Evolutionary conservation across 495 filamentous ascomycete species (phyloP).

Genomic region (Chaetomium tenue): DNA sequence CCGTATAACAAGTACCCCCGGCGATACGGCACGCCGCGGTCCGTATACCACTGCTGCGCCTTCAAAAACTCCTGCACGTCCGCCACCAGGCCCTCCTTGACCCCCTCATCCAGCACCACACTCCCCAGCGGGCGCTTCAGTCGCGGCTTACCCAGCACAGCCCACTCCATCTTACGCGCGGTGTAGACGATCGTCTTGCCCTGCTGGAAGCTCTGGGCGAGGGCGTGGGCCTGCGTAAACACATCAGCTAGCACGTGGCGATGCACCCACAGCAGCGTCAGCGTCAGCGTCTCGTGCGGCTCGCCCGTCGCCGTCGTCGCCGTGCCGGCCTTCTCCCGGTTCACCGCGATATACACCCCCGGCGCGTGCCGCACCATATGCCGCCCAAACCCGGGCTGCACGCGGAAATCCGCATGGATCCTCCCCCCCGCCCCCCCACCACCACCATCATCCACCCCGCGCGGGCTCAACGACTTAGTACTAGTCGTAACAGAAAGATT

Average conservation of each 20-base stretch:
- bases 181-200: slow-evolving; percentile 96
- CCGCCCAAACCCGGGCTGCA: slow-evolving; percentile 86
- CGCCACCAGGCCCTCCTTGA: slow-evolving; percentile 79
- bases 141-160: slow-evolving; percentile 79
- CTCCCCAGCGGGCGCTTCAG: slow-evolving; percentile 84
- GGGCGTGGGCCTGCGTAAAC: slow-evolving; percentile 76
- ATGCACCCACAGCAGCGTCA: slow-evolving; percentile 87
- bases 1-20: slow-evolving; percentile 92
- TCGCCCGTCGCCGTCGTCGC: slow-evolving; percentile 71
- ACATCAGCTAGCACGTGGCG: slow-evolving; percentile 82
- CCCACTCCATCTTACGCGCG: slow-evolving; percentile 75
- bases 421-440: slow-evolving; percentile 52
- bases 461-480: slow-evolving; percentile 60
- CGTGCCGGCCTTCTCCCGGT: slow-evolving; percentile 74
- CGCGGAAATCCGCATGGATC: slow-evolving; percentile 72
- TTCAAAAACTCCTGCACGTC: slow-evolving; percentile 83
- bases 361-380: slow-evolving; percentile 84
- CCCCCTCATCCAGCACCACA: slow-evolving; percentile 79
- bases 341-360: slow-evolving; percentile 75
- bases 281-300: slow-evolving; percentile 89
- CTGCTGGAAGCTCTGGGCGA: slow-evolving; percentile 72
- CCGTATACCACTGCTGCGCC: slow-evolving; percentile 82
- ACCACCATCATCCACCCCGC: slow-evolving; percentile 50
- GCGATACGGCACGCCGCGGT: slow-evolving; percentile 92
- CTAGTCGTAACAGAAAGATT: slow-evolving; percentile 49